Base-by-base conservation (phyloP, 164 flowering plant species). In the Vitis cinerea region DNA sequence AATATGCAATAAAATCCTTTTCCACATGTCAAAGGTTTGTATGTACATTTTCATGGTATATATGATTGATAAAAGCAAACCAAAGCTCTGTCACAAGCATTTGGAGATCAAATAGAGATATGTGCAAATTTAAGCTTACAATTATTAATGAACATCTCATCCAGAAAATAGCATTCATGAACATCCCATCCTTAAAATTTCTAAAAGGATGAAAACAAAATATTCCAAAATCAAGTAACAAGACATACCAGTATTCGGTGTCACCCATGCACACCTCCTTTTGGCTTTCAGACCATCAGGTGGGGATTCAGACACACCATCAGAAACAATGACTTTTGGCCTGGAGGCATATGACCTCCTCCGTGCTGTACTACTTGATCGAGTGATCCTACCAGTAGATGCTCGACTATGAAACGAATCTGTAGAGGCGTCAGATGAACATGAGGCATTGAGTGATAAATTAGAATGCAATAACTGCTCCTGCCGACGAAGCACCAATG, bases 401-500 rank as follows among this genome's bases (percentile, higher is more conserved):
- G 86, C 86, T 62, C 84, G 78, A 72, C 90, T 84, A 50, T 72
- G 80, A 61, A 83, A 75, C 2, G 90, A 86, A 71, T 86, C 87
- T 8, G 86, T 74, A 13, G 90, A 86, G 8, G 90, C 87, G 78
- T 84, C 87, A 29, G 90, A 84, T 0, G 90, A 86, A 67, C 86
- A 86, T 12, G 87, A 86, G 2, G 90, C 90, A 69, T 74, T 86
- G 37, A 83, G 63, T 2, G 86, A 86, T 49, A 78, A 78, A 63
- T 74, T 82, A 1, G 82, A 82, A 61, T 78, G 79, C 75, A 80
- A 47, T 10, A 86, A 52, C 69, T 78, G 86, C 72, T 82, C 86
- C 30, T 86, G 87, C 59, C 83, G 68, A 15, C 83, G 79, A 58
- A 84, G 75, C 29, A 80, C 59, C 8, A 84, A 82, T 56, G 88